Evolutionary conservation across 768 basidiomycete species (phyloP).

Genomic region (Tricholoma saponaceum): DNA sequence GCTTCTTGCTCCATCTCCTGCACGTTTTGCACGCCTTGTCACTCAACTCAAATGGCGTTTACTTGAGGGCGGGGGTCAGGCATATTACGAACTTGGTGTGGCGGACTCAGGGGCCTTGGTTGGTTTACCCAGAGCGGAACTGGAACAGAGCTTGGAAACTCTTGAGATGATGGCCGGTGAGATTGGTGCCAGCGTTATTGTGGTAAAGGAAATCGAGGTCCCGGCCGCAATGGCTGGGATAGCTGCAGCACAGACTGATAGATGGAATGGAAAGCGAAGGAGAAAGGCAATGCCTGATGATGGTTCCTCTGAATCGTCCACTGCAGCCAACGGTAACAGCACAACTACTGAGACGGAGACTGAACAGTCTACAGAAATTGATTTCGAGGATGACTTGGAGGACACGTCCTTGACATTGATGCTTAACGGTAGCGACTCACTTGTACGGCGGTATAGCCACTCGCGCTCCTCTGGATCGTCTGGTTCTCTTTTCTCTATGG

Average conservation of each 20-base stretch:
- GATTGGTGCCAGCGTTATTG: constrained; percentile 87
- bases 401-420: constrained; percentile 29
- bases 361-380: constrained; percentile 34
- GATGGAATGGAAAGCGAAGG: constrained; percentile 36
- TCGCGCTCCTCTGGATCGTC: constrained; percentile 10
- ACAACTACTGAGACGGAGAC: constrained; percentile 32
- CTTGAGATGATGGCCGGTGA: constrained; percentile 94
- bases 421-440: constrained; percentile 20
- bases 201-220: constrained; percentile 86
- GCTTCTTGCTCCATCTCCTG: constrained; percentile 70
- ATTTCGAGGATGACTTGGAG: constrained; percentile 28
- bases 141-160: constrained; percentile 80
- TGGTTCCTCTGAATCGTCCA: constrained; percentile 24
- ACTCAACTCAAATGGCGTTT: constrained; percentile 97
- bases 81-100: constrained; percentile 80
- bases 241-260: constrained; percentile 31
- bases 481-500: constrained; percentile 45
- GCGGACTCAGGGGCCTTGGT: constrained; percentile 86
- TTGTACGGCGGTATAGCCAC: constrained; percentile 16
- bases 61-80: constrained; percentile 78
- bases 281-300: constrained; percentile 24
- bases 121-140: constrained; percentile 67
- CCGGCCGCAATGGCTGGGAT: constrained; percentile 47
- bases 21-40: constrained; percentile 78
- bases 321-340: constrained; percentile 18